A percentile compares a stretch with the other conserved stretches of the same genome.
Conservation (phyloP, 139 green algal species). For the Coelastrella sp. region DNA sequence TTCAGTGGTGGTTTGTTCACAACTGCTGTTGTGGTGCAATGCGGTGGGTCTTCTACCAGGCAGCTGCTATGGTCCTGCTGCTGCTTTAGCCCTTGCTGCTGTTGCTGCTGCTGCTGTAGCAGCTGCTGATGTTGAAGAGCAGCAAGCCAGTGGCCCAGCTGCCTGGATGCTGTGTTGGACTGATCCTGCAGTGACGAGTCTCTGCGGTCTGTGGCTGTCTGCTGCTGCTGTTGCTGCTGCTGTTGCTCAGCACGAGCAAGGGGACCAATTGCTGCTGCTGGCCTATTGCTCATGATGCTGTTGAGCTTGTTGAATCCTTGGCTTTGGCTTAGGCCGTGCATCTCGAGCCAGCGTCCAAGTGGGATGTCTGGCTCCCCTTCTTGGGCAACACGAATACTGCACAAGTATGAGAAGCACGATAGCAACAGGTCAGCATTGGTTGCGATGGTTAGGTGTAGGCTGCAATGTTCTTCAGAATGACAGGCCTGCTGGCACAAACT, state of each 20-base stretch:
- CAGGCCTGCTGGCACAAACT: too few relatives aligned
- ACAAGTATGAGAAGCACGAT: too few relatives aligned
- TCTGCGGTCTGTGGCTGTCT: neutral
- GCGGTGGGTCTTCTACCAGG: too few relatives aligned
- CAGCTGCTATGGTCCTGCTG: neutral
- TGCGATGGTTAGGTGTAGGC: too few relatives aligned
- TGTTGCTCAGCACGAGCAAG: neutral
- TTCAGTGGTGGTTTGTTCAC: too few relatives aligned
- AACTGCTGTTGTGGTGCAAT: neutral
- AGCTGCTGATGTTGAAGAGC: neutral
- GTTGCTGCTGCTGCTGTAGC: neutral
- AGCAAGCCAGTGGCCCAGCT: too few relatives aligned
- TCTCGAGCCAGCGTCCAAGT: conserved; percentile 63
- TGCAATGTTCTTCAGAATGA: too few relatives aligned
- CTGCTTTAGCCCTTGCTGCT: neutral
- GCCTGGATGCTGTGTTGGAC: too few relatives aligned
- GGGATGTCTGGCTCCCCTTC: conserved; percentile 21
- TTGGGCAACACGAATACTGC: conserved; percentile 45
- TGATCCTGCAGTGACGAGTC: conserved; percentile 1
- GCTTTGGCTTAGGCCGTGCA: conserved; percentile 25
- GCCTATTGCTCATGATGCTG: conserved; percentile 16
- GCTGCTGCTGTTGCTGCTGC: conserved; percentile 33
- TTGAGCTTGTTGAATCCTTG: too few relatives aligned
- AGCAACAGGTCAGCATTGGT: too few relatives aligned
- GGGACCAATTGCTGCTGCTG: neutral